These are phyloP conservation scores for Stephanodiscus minutulus DNA, from an alignment of 108 stramenopile species.

Conservation along the genomic window DNA sequence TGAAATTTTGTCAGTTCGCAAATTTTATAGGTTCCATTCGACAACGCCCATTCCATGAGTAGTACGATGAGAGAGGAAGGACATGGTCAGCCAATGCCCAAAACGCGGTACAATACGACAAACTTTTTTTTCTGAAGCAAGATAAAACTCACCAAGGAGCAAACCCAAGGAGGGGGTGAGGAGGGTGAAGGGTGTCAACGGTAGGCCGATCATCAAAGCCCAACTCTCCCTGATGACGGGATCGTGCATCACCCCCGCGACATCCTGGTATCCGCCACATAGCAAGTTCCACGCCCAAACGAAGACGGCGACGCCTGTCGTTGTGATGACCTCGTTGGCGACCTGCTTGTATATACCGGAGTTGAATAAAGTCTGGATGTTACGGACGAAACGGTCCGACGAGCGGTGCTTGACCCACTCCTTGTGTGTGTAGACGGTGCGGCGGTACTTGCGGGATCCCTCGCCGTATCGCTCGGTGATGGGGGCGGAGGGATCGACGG, in stretches of 20 bases:
- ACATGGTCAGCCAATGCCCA: conserved; percentile 9
- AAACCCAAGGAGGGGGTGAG: conserved; percentile 61
- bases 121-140: not conserved
- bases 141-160: conserved; percentile 57
- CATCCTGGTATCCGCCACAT: conserved; percentile 52
- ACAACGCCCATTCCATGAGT: not conserved
- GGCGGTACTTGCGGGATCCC: conserved; percentile 57
- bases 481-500: conserved; percentile 32
- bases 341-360: conserved; percentile 64
- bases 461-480: conserved; percentile 48
- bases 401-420: conserved; percentile 63
- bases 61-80: not conserved
- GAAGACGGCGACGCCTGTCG: conserved; percentile 46
- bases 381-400: conserved; percentile 53
- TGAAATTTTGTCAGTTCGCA: too few species aligned
- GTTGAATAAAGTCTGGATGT: conserved; percentile 44
- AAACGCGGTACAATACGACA: not conserved
- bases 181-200: conserved; percentile 56
- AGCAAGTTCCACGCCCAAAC: conserved; percentile 55
- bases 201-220: conserved; percentile 43
- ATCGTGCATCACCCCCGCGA: conserved; percentile 44
- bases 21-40: not conserved
- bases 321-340: conserved; percentile 37
- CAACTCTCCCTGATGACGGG: conserved; percentile 26
- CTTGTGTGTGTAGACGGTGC: conserved; percentile 68